Percentiles rank a stretch among this genome's conserved stretches.
phyloP scores from a whole-genome alignment of 352 stramenopile genomes.

The Phytophthora pinifolia region DNA sequence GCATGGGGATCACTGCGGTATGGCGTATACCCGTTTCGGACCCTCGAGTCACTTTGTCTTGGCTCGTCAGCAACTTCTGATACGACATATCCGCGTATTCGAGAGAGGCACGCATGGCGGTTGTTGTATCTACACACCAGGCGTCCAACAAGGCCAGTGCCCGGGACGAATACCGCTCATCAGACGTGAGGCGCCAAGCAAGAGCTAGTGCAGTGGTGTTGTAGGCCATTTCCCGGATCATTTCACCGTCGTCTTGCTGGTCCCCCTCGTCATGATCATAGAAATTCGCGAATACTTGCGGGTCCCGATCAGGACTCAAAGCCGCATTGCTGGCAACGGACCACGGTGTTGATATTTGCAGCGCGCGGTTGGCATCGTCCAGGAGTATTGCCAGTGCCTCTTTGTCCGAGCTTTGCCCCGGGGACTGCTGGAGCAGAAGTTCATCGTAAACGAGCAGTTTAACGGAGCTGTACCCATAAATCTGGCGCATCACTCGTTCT shows the following conservation, averaged over 20 bases:
- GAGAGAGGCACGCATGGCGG: constrained; percentile 29
- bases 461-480: constrained; percentile 24
- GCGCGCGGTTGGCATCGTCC: constrained; percentile 32
- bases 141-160: constrained; percentile 29
- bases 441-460: constrained; percentile 39
- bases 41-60: constrained; percentile 13
- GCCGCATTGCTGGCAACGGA: constrained; percentile 27
- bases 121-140: constrained; percentile 39
- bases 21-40: constrained; percentile 33
- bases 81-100: constrained; percentile 41
- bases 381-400: constrained; percentile 16
- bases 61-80: constrained; percentile 25
- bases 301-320: constrained; percentile 17
- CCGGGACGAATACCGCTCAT: constrained; percentile 35
- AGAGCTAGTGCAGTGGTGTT: constrained; percentile 47
- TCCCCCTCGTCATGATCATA: constrained; percentile 20
- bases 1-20: constrained; percentile 31
- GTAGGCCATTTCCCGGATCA: constrained; percentile 50
- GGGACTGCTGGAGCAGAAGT: constrained; percentile 15
- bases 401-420: not conserved
- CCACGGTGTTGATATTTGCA: constrained; percentile 24
- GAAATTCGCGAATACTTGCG: constrained; percentile 38
- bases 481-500: constrained; percentile 41
- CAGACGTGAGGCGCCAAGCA: constrained; percentile 34
- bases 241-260: constrained; percentile 17